phyloP scores from a whole-genome alignment of 768 basidiomycete genomes.

The Naganishia onofrii region DNA sequence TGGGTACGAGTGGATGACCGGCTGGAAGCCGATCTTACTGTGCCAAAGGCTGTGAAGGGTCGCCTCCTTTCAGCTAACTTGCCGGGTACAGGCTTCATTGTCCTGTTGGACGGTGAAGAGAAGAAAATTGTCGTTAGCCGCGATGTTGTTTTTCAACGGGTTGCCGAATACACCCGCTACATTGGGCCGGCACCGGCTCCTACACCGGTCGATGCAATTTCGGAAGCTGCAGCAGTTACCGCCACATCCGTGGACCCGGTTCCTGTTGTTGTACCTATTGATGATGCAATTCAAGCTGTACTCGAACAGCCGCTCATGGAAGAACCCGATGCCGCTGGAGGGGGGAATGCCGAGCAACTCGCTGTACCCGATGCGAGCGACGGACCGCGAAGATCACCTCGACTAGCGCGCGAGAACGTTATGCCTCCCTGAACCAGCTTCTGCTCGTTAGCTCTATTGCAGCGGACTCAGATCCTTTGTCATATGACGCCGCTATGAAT shows the following conservation, averaged over 20 bases:
- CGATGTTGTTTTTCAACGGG: constrained; percentile 32
- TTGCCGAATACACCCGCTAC: constrained; percentile 23
- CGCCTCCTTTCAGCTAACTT: background rate
- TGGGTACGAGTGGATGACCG: constrained; percentile 2
- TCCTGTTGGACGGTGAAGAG: background rate
- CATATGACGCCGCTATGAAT: constrained; percentile 16
- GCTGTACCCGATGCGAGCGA: background rate
- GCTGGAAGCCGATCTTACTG: background rate
- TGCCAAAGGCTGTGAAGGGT: background rate
- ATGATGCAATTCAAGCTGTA: background rate
- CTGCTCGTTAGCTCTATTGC: background rate
- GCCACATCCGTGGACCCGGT: background rate
- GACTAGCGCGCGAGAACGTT: no score
- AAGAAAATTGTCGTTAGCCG: background rate
- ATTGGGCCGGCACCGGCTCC: background rate
- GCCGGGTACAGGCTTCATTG: background rate
- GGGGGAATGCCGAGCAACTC: constrained; percentile 5
- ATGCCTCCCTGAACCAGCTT: background rate
- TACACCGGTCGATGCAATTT: background rate
- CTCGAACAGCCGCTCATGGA: constrained; percentile 12
- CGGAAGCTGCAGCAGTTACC: no score
- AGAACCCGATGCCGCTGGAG: constrained; percentile 36
- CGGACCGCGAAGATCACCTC: background rate
- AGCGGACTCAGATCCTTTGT: constrained; percentile 5
- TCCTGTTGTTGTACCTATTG: background rate